phyloP scores from a whole-genome alignment of 164 flowering plant genomes.

The Magnolia kwangsiensis region DNA sequence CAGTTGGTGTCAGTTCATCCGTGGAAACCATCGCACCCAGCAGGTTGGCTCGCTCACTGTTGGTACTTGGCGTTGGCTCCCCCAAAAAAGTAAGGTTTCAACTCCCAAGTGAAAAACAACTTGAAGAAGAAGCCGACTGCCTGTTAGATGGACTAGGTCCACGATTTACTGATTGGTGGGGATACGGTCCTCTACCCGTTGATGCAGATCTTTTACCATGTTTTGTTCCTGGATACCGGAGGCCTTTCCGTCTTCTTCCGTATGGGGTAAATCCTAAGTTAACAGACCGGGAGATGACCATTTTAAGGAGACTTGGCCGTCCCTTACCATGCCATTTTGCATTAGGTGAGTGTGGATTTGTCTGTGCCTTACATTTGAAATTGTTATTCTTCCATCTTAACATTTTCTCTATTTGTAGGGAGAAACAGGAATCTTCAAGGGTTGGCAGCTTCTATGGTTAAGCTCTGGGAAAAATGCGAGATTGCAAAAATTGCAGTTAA shows the following conservation, averaged over 20 bases:
- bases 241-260: slow-evolving; percentile 94
- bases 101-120: slow-evolving; percentile 75
- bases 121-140: slow-evolving; percentile 70
- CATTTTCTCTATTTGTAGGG: slow-evolving; percentile 34
- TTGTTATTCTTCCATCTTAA: not conserved
- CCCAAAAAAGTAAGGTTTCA: slow-evolving; percentile 69
- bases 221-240: slow-evolving; percentile 67
- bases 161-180: slow-evolving; percentile 97
- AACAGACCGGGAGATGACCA: slow-evolving; percentile 91
- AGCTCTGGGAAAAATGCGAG: slow-evolving; percentile 97
- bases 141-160: slow-evolving; percentile 92
- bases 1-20: slow-evolving; percentile 21
- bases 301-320: slow-evolving; percentile 73
- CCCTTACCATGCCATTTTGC: slow-evolving; percentile 92
- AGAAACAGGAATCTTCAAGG: slow-evolving; percentile 91
- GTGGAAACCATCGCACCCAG: slow-evolving; percentile 16
- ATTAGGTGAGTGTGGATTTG: slow-evolving; percentile 48
- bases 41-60: slow-evolving; percentile 23
- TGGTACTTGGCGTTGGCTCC: slow-evolving; percentile 75
- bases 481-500: slow-evolving; percentile 92
- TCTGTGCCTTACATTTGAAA: not conserved
- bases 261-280: slow-evolving; percentile 74
- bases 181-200: slow-evolving; percentile 85
- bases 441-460: slow-evolving; percentile 76
- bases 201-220: slow-evolving; percentile 97